These are phyloP conservation scores for Penicillium atrosanguineum DNA, from an alignment of 495 filamentous ascomycete species.

Conservation along the genomic window DNA sequence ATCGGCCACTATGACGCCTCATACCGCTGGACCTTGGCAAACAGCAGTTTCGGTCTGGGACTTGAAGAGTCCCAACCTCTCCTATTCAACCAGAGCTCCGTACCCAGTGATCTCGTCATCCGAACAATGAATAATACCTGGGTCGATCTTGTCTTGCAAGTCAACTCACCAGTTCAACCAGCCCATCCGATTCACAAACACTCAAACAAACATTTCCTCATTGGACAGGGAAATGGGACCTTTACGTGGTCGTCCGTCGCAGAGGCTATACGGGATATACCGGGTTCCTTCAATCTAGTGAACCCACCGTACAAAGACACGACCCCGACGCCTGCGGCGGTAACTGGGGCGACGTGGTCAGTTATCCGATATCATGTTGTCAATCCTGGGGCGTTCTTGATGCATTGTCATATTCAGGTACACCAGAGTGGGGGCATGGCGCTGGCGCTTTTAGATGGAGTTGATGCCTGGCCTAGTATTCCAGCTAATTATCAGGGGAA, in stretches of 20 bases:
- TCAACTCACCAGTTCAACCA: constrained; percentile 30
- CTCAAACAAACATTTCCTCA: constrained; percentile 56
- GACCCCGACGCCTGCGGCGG: constrained; percentile 36
- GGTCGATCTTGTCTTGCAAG: constrained; percentile 55
- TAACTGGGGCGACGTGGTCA: constrained; percentile 44
- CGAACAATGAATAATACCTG: constrained; percentile 52
- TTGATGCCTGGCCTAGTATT: constrained; percentile 53
- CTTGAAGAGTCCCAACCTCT: constrained; percentile 43
- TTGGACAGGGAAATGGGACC: constrained; percentile 47
- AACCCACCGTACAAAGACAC: constrained; percentile 53
- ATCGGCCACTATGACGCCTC: constrained; percentile 38
- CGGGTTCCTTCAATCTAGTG: constrained; percentile 53
- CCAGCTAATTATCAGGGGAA: constrained; percentile 23
- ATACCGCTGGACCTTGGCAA: constrained; percentile 49
- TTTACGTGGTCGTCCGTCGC: constrained; percentile 53
- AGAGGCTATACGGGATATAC: constrained; percentile 44
- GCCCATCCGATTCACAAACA: constrained; percentile 64
- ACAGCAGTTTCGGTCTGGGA: constrained; percentile 29
- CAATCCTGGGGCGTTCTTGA: constrained; percentile 56
- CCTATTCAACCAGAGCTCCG: constrained; percentile 43
- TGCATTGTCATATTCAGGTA: constrained; percentile 62
- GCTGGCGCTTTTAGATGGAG: constrained; percentile 54
- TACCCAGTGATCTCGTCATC: constrained; percentile 44
- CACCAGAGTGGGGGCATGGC: constrained; percentile 58
- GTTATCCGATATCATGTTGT: constrained; percentile 56